Evolutionary conservation across 2,329 filamentous ascomycete species (phyloP).

Genomic region (Mollisia scopiformis): DNA sequence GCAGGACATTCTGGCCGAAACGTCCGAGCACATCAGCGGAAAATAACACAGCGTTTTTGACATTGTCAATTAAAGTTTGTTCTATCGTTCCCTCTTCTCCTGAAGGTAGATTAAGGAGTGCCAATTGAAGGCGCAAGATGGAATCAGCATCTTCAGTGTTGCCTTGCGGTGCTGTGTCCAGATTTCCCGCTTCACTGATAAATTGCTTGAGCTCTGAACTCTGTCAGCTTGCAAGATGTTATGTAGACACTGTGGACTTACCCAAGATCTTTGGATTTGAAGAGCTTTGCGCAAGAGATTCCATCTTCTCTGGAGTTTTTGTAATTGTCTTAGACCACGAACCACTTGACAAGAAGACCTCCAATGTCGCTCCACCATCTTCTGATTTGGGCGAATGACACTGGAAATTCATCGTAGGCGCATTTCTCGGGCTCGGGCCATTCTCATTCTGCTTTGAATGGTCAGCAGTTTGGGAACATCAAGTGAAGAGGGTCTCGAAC

Average conservation of each 20-base stretch:
- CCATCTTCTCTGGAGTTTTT: neutral
- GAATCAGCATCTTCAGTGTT: slow-evolving; percentile 1
- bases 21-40: slow-evolving; percentile 10
- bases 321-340: slow-evolving; percentile 5
- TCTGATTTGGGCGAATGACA: slow-evolving; percentile 8
- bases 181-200: slow-evolving; percentile 1
- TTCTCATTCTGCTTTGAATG: slow-evolving; percentile 1
- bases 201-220: slow-evolving; percentile 15
- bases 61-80: slow-evolving; percentile 2
- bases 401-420: neutral
- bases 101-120: slow-evolving; percentile 6
- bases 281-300: slow-evolving; percentile 1
- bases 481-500: slow-evolving; percentile 6
- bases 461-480: neutral
- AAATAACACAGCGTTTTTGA: slow-evolving; percentile 19
- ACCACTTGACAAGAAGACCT: slow-evolving; percentile 4
- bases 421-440: neutral
- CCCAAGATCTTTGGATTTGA: slow-evolving; percentile 15
- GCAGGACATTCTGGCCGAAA: neutral
- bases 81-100: neutral
- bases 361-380: slow-evolving; percentile 14
- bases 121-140: slow-evolving; percentile 8
- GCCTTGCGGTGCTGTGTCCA: slow-evolving; percentile 1
- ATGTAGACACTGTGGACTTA: slow-evolving; percentile 2
- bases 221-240: slow-evolving; percentile 6